Evolutionary conservation across 352 stramenopile genomes (phyloP).

Genomic region (Blastocystis sp.): DNA sequence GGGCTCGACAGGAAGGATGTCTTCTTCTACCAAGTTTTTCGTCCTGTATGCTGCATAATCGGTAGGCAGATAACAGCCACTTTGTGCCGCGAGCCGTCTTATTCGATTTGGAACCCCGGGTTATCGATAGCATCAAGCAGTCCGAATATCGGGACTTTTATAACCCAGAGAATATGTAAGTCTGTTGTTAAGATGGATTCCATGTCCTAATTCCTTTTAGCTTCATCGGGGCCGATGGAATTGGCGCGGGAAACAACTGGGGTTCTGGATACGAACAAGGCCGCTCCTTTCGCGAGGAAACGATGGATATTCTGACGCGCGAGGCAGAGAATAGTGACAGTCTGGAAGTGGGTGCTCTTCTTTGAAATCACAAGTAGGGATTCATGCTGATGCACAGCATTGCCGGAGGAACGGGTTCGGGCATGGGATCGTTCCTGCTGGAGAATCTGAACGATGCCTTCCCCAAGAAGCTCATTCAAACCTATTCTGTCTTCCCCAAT

Average conservation of each 20-base stretch:
- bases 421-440: constrained; percentile 97
- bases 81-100: constrained; percentile 94
- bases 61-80: constrained; percentile 90
- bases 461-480: constrained; percentile 99
- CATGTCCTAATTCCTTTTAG: background rate
- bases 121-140: constrained; percentile 87
- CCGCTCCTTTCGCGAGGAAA: constrained; percentile 88
- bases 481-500: constrained; percentile 82
- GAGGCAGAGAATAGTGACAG: constrained; percentile 90
- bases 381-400: constrained; percentile 98
- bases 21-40: constrained; percentile 91
- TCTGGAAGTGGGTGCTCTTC: constrained; percentile 75
- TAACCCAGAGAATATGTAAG: constrained; percentile 95
- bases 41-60: background rate
- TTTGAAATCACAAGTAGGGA: constrained; percentile 73
- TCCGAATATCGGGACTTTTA: constrained; percentile 91
- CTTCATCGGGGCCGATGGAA: constrained; percentile 82
- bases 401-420: constrained; percentile 94
- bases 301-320: constrained; percentile 99
- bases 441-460: constrained; percentile 99
- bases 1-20: constrained; percentile 95
- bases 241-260: constrained; percentile 89
- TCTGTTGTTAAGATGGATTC: background rate
- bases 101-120: constrained; percentile 92
- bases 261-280: constrained; percentile 85